Conservation (phyloP, 176 grass and related monocot genomes). For the Raddia guianensis region DNA sequence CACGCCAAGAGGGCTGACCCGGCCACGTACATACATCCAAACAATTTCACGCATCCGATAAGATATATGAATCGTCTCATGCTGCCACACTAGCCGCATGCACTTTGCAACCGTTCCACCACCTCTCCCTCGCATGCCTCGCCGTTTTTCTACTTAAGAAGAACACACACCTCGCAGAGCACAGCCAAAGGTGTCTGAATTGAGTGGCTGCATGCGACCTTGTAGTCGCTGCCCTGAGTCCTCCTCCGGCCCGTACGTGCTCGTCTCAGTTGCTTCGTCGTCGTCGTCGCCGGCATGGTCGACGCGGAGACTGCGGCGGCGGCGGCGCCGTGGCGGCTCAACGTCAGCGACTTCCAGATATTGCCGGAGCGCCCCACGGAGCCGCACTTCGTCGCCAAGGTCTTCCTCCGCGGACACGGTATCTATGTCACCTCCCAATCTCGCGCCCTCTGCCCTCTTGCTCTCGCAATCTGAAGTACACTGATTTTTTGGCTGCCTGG, state of each 20-base stretch:
- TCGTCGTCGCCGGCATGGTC: background rate
- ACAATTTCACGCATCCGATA: background rate
- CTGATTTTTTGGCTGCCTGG: background rate
- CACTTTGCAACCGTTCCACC: background rate
- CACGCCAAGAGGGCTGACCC: background rate
- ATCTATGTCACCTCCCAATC: background rate
- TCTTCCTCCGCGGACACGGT: slow-evolving; percentile 68
- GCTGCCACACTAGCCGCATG: no score
- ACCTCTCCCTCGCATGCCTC: background rate
- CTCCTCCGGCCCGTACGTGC: no score
- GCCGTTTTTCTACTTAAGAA: background rate
- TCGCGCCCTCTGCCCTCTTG: background rate
- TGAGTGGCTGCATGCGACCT: background rate
- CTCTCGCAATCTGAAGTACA: background rate
- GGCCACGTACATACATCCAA: background rate
- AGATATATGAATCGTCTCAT: background rate
- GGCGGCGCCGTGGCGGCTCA: slow-evolving; percentile 64
- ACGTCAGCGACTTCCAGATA: slow-evolving; percentile 54
- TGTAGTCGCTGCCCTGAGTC: no score
- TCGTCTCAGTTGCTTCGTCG: background rate
- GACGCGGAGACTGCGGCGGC: background rate
- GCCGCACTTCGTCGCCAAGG: slow-evolving; percentile 52
- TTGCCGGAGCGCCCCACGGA: slow-evolving; percentile 67
- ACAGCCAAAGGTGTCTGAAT: no score
- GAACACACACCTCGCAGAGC: no score